These are phyloP conservation scores for Hemisphaericaspora nanyangensis DNA, from an alignment of 805 yeast genomes.

Conservation along the genomic window DNA sequence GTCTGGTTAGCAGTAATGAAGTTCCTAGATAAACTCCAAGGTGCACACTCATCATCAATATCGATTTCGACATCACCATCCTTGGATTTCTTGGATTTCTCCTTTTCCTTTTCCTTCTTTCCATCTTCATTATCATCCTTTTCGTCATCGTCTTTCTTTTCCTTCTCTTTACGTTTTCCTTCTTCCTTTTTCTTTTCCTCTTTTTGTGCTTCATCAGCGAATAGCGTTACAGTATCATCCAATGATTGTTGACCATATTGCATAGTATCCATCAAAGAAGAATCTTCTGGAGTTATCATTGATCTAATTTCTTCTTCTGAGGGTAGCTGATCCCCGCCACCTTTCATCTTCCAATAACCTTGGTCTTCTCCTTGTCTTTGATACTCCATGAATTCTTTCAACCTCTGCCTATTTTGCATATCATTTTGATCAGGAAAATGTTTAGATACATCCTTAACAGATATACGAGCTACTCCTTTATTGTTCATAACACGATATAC, in stretches of 20 bases:
- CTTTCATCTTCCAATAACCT: slow-evolving; percentile 88
- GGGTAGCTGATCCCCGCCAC: slow-evolving; percentile 51
- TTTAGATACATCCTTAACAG: slow-evolving; percentile 81
- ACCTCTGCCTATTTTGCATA: slow-evolving; percentile 92
- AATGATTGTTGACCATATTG: slow-evolving; percentile 85
- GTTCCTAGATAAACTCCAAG: slow-evolving; percentile 92
- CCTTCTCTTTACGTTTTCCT: slow-evolving; percentile 27
- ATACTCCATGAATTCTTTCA: slow-evolving; percentile 97
- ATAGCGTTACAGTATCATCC: slow-evolving; percentile 71
- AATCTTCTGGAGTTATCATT: slow-evolving; percentile 92
- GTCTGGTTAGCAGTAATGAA: slow-evolving; percentile 93
- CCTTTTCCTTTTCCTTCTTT: slow-evolving; percentile 10
- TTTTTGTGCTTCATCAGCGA: slow-evolving; percentile 29
- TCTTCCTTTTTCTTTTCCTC: slow-evolving; percentile 22
- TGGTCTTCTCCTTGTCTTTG: slow-evolving; percentile 93
- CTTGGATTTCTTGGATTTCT: slow-evolving; percentile 21
- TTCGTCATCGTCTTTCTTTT: slow-evolving; percentile 30
- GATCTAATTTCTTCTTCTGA: slow-evolving; percentile 69
- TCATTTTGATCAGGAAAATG: slow-evolving; percentile 98
- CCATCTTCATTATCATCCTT: slow-evolving; percentile 21
- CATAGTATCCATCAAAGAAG: slow-evolving; percentile 84
- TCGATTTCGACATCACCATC: slow-evolving; percentile 46
- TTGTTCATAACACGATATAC: slow-evolving; percentile 83
- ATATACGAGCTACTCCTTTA: slow-evolving; percentile 65
- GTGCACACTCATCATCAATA: slow-evolving; percentile 80